Evolutionary conservation across 2,329 filamentous ascomycete genomes (phyloP), one percentile per base, ranked within the genome.

Genomic region (Xylariaceae sp.): DNA sequence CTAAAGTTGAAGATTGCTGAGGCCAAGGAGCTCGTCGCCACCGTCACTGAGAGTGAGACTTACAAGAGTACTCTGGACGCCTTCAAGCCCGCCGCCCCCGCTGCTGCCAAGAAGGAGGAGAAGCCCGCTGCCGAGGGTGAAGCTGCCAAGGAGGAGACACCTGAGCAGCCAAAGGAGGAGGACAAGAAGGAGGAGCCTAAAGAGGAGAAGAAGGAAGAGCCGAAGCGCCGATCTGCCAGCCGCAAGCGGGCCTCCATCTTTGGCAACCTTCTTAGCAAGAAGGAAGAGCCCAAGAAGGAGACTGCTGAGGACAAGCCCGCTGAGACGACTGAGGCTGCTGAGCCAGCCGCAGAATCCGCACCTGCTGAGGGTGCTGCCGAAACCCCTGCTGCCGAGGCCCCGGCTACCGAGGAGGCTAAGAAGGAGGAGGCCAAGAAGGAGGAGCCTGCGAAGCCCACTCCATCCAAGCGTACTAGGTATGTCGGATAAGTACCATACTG

Each of bases 61-160:
- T 99, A 96, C 88, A 97, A 96, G 87, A 81, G 84, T 68, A 87
- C 90, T 64, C 77, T 95, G 19, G 89, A 92, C 79, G 88, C 87
- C 71, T 77, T 85, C 65, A 84, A 84, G 75, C 81, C 81, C 40
- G 70, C 74, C 61, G 68, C 71, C 75, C 81, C 81, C 40, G 70
- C 74, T 62, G 68, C 71, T 50, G 67, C 66, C 50, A 73, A 73
- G 64, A 76, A 77, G 72, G 78, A 81, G 73, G 74, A 77, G 66
- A 77, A 76, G 71, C 69, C 75, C 46, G 70, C 69, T 32, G 75
- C 76, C 65, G 71, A 73, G 65, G 68, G 73, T 60, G 73, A 72
- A 44, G 65, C 70, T 18, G 67, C 73, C 29, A 77, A 75, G 59
- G 74, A 75, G 61, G 61, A 67, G 65, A 56, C 70, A 43, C 40